A percentile compares a stretch with the other conserved stretches of the same genome.
These are phyloP conservation scores for Rhodomyrtus psidioides DNA, from an alignment of 441 rosid genomes.

Conservation along the genomic window DNA sequence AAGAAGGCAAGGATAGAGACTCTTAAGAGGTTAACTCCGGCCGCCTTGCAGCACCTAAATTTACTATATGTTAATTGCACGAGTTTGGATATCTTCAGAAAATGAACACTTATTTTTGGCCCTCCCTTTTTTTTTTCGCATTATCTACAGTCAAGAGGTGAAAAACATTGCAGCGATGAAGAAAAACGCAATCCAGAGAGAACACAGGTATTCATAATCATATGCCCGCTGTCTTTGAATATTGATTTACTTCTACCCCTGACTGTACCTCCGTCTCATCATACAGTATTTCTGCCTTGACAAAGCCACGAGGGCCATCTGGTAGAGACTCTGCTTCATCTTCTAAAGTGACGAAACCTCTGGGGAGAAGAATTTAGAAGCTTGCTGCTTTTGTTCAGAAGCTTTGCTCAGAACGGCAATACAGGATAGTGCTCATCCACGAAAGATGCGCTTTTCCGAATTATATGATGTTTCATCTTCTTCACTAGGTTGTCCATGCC, in stretches of 20 bases:
- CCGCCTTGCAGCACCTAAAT: background rate
- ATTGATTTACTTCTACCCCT: background rate
- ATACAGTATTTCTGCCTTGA: constrained; percentile 21
- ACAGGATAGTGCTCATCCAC: background rate
- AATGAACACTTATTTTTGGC: background rate
- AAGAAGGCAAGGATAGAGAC: constrained; percentile 79
- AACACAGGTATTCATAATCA: constrained; percentile 27
- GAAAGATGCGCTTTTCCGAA: background rate
- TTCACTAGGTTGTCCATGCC: background rate
- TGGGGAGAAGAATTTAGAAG: constrained; percentile 27
- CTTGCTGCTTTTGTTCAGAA: background rate
- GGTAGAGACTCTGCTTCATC: constrained; percentile 31
- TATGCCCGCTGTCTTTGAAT: background rate
- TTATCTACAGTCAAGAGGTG: constrained; percentile 60
- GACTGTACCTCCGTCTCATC: constrained; percentile 4
- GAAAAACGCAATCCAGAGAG: constrained; percentile 51
- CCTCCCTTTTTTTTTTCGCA: background rate
- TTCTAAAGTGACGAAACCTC: constrained; percentile 22
- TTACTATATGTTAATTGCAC: background rate
- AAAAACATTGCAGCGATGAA: constrained; percentile 68
- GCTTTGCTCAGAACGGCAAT: background rate
- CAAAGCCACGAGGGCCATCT: constrained; percentile 9
- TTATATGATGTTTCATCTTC: background rate
- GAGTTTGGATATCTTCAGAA: background rate
- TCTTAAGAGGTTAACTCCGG: constrained; percentile 44